Evolutionary conservation across 192 early-diverging fungal species (phyloP).

Genomic region (Coemansia sp.): DNA sequence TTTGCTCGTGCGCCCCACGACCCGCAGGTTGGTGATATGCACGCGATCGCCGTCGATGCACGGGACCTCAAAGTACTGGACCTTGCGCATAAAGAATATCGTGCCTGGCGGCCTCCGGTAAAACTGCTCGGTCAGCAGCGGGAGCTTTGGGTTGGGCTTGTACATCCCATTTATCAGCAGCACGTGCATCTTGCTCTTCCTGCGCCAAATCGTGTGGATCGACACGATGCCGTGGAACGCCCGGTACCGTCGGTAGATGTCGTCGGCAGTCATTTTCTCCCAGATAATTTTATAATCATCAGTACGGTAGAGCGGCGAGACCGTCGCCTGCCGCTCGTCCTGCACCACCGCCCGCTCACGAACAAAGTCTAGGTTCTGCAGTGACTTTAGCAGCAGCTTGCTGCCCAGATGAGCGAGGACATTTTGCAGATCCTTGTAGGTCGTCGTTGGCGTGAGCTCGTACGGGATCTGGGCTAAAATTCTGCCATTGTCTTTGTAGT

Average conservation of each 20-base stretch:
- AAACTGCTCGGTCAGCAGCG: slow-evolving; percentile 3
- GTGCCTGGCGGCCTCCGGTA: slow-evolving; percentile 16
- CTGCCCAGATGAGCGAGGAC: slow-evolving; percentile 8
- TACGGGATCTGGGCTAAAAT: slow-evolving; percentile 62
- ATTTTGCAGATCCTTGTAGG: neutral
- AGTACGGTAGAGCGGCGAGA: slow-evolving; percentile 47
- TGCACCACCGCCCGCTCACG: slow-evolving; percentile 59
- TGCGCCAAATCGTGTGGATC: slow-evolving; percentile 21
- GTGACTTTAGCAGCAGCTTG: slow-evolving; percentile 3
- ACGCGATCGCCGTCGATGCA: slow-evolving; percentile 27
- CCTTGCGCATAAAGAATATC: slow-evolving; percentile 20
- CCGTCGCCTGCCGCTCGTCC: slow-evolving; percentile 56
- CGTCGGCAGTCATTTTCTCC: slow-evolving; percentile 54
- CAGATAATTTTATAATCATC: slow-evolving; percentile 62
- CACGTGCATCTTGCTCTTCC: slow-evolving; percentile 9
- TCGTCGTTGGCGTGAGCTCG: neutral
- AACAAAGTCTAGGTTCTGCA: slow-evolving; percentile 11
- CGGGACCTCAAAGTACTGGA: slow-evolving; percentile 24
- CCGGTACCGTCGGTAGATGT: slow-evolving; percentile 61
- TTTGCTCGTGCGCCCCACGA: slow-evolving; percentile 7
- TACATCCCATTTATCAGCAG: slow-evolving; percentile 9
- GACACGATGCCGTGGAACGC: slow-evolving; percentile 55
- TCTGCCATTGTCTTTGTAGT: slow-evolving; percentile 67
- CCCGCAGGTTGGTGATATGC: neutral
- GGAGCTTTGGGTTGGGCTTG: neutral